A percentile compares a stretch with the other conserved stretches of the same genome.
Conservation (phyloP, 805 yeast genomes). For the Cyberlindnera mrakii region DNA sequence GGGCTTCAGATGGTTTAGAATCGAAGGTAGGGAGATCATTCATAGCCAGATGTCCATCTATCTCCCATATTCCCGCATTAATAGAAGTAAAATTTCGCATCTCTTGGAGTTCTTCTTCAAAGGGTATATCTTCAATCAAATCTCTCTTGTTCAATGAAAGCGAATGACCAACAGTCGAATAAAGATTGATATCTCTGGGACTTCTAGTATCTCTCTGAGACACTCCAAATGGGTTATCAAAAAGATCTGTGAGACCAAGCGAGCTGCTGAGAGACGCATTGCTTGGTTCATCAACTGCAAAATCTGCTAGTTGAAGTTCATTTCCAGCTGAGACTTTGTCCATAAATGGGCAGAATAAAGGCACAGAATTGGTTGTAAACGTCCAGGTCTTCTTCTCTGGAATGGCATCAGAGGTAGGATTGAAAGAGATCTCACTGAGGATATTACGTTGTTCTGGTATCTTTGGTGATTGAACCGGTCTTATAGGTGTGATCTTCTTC, state of each 20-base stretch:
- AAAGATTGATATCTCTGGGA: too few species aligned
- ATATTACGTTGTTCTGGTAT: background rate
- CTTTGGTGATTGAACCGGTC: background rate
- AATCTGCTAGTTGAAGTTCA: background rate
- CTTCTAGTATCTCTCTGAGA: too few species aligned
- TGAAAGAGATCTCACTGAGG: background rate
- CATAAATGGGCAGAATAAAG: too few species aligned
- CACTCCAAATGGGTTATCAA: background rate
- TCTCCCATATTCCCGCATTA: background rate
- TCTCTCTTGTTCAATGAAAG: background rate
- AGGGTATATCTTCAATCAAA: background rate
- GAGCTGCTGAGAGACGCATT: background rate
- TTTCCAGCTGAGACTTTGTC: too few species aligned
- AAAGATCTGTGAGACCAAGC: background rate
- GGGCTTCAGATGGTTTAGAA: background rate
- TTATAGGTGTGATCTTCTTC: background rate
- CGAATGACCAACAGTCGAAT: background rate
- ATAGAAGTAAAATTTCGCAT: background rate
- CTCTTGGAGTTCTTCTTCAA: background rate
- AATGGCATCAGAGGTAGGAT: background rate
- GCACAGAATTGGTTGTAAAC: too few species aligned
- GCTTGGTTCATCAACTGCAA: background rate
- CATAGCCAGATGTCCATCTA: background rate
- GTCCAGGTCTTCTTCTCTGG: too few species aligned
- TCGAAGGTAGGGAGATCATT: constrained; percentile 3